phyloP scores from a whole-genome alignment of 2,329 filamentous ascomycete species.

The Trichoderma sp. region DNA sequence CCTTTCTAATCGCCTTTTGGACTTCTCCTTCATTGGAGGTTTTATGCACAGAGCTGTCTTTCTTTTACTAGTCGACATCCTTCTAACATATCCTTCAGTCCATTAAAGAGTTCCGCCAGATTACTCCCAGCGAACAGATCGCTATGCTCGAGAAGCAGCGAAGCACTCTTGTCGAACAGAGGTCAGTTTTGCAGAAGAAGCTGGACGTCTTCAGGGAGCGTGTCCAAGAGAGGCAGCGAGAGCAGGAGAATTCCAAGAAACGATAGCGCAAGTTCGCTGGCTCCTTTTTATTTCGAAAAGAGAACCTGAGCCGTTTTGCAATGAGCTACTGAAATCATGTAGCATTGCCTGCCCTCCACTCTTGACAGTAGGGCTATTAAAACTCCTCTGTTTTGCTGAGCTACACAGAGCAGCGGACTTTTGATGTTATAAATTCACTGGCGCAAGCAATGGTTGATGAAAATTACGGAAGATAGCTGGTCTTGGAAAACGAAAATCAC shows the following conservation, averaged over 20 bases:
- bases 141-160: constrained; percentile 43
- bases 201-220: constrained; percentile 40
- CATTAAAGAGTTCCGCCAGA: constrained; percentile 38
- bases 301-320: background rate
- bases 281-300: too few relatives aligned
- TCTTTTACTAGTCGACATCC: too few relatives aligned
- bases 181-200: constrained; percentile 41
- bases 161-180: constrained; percentile 38
- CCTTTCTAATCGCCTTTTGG: background rate
- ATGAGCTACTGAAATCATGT: background rate
- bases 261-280: background rate
- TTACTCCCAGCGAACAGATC: constrained; percentile 44
- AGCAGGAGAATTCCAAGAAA: constrained; percentile 24
- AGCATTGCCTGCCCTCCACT: too few relatives aligned
- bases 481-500: background rate
- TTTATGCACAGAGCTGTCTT: too few relatives aligned
- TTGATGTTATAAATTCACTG: background rate
- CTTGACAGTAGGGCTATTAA: background rate
- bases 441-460: background rate
- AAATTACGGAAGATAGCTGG: background rate
- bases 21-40: background rate
- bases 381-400: too few relatives aligned
- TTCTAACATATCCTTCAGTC: constrained; percentile 24
- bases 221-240: constrained; percentile 37
- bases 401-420: background rate